A percentile compares a stretch with the other conserved stretches of the same genome.
These are phyloP conservation scores for Marsdenia floribunda DNA, from an alignment of 257 asterid genomes.

Conservation along the genomic window DNA sequence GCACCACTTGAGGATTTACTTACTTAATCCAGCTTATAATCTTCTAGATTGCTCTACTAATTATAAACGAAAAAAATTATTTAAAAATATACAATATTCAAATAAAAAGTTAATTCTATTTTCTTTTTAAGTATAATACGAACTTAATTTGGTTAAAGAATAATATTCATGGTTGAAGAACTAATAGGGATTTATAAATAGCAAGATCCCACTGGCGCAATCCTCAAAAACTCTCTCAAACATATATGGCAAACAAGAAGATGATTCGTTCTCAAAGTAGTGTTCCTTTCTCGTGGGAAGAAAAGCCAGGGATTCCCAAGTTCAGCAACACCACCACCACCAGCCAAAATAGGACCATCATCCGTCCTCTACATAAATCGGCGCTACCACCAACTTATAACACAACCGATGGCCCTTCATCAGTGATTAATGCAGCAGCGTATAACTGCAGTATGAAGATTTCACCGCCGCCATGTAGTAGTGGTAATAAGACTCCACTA, in stretches of 20 bases:
- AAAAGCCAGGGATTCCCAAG: slow-evolving; percentile 61
- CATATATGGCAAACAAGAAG: slow-evolving; percentile 49
- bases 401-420: not conserved
- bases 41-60: no score
- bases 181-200: no score
- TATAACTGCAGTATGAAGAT: not conserved
- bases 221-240: not conserved
- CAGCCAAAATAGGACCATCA: not conserved
- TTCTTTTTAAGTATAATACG: no score
- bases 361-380: slow-evolving; percentile 2
- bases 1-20: no score
- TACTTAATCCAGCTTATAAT: no score
- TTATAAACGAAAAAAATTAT: no score
- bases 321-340: slow-evolving; percentile 15
- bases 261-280: slow-evolving; percentile 27
- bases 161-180: no score
- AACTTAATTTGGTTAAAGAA: no score
- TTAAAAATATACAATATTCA: no score
- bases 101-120: no score
- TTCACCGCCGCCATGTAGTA: slow-evolving; percentile 46
- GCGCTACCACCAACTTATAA: not conserved
- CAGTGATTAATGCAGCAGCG: not conserved
- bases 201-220: not conserved
- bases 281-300: slow-evolving; percentile 82
- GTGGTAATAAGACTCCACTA: slow-evolving; percentile 13